phyloP scores from a whole-genome alignment of 306 rosid species.

The Potentilla sterilis region DNA sequence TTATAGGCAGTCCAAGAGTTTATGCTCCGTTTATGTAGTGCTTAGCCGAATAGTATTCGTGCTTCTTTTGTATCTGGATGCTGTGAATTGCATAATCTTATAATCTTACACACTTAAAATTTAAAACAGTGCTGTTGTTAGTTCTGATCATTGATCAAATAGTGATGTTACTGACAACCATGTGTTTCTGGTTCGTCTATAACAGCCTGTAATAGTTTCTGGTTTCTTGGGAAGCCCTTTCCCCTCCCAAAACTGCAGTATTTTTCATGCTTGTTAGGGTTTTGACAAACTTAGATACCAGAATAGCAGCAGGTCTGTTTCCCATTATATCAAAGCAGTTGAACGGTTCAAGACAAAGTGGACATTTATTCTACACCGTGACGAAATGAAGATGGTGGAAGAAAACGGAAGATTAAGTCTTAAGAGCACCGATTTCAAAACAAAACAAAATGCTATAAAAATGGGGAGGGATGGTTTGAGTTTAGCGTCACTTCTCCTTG shows the following conservation, averaged over 20 bases:
- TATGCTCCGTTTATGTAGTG: background rate
- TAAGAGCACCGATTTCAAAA: background rate
- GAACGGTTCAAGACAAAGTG: background rate
- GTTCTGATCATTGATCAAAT: conserved; percentile 20
- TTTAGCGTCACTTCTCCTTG: no score
- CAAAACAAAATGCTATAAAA: background rate
- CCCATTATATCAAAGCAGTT: background rate
- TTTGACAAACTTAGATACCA: background rate
- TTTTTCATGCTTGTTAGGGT: background rate
- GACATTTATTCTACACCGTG: background rate
- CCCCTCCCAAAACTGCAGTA: background rate
- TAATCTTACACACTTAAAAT: conserved; percentile 11
- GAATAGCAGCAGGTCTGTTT: background rate
- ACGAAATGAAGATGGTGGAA: background rate
- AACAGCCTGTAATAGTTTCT: background rate
- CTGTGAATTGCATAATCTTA: background rate
- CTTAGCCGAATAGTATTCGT: background rate
- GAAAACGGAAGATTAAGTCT: background rate
- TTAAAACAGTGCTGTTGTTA: conserved; percentile 13
- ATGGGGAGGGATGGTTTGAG: background rate
- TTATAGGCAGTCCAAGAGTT: conserved; percentile 3
- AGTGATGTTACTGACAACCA: conserved; percentile 5
- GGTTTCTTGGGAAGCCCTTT: background rate
- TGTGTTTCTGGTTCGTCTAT: background rate
- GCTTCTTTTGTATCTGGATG: conserved; percentile 9